Base-by-base conservation (phyloP, 768 basidiomycete genomes). In the Zangia roseola region DNA sequence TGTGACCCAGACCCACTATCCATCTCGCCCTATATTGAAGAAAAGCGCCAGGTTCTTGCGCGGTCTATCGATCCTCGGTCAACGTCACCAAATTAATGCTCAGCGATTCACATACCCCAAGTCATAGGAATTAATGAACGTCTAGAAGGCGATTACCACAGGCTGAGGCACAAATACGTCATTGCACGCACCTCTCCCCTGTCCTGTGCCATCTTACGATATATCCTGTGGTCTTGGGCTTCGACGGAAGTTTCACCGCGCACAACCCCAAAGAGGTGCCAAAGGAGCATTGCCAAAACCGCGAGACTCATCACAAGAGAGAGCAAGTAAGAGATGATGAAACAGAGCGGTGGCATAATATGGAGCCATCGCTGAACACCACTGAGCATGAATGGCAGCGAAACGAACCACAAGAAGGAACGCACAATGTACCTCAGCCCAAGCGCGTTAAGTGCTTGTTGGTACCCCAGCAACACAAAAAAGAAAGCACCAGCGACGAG, bases 121-220 rank as follows among this genome's bases (percentile, higher is more conserved):
- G 64, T 98, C 90, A 63, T 93, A 99, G 2, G 88, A 92, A 60
- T 97, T 97, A 10, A 91, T 75, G 60, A 94, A 98, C 2, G 72
- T 73, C 89, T 91, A 33, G 12, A 52, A 23, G 25, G 20, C 37
- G 30, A 38, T 53, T 12, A 37, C 31, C 34, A 23, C 36, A 28
- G 16, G 26, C n/a, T 43, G 14, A 36, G 28, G n/a, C 9, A 33
- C 21, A 24, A 23, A 33, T 10, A 12, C 54, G 23, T n/a, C 23
- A 10, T 23, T 10, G 31, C 5, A 67, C 80, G 30, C 50, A 87
- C 89, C 69, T 90, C 81, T 35, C 84, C 84, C 21, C 92, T 74
- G 10, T 73, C 68, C 48, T 79, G 78, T 1, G 94, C 93, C 30
- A 81, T 68, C 48, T 73, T 79, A 2, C 80, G 73, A 61, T 98